Conservation (phyloP, 2,329 filamentous ascomycete genomes). For the Xylaria sp. region DNA sequence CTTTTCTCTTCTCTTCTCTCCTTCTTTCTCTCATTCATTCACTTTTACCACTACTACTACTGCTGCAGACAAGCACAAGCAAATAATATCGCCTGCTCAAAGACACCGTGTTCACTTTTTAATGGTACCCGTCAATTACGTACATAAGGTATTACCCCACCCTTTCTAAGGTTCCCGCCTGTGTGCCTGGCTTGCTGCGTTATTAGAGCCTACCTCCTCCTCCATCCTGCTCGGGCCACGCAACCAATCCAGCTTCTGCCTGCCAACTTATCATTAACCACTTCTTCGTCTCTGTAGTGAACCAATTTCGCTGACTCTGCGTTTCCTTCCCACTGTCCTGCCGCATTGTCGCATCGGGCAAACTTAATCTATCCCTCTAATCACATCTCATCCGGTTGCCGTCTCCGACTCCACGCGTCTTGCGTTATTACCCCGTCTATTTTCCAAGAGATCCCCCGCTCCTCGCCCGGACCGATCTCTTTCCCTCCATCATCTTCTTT, state of each 20-base stretch:
- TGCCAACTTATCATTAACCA: background rate
- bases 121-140: background rate
- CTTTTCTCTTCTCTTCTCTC: background rate
- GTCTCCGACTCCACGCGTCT: background rate
- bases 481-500: background rate
- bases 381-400: background rate
- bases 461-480: background rate
- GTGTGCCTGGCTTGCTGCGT: background rate
- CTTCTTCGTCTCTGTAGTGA: background rate
- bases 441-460: background rate
- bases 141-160: background rate
- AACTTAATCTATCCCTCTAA: background rate
- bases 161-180: background rate
- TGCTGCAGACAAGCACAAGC: background rate
- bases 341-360: background rate
- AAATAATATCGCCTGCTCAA: background rate
- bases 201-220: background rate
- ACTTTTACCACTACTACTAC: too few relatives aligned
- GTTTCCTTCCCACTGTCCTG: background rate
- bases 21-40: background rate
- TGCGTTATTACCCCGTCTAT: background rate
- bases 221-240: background rate
- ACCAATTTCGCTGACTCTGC: background rate
- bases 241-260: background rate
- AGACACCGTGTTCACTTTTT: slow-evolving; percentile 7